These are phyloP conservation scores for Trichoderma koningiopsis DNA, from an alignment of 2,329 filamentous ascomycete genomes.

Conservation along the genomic window DNA sequence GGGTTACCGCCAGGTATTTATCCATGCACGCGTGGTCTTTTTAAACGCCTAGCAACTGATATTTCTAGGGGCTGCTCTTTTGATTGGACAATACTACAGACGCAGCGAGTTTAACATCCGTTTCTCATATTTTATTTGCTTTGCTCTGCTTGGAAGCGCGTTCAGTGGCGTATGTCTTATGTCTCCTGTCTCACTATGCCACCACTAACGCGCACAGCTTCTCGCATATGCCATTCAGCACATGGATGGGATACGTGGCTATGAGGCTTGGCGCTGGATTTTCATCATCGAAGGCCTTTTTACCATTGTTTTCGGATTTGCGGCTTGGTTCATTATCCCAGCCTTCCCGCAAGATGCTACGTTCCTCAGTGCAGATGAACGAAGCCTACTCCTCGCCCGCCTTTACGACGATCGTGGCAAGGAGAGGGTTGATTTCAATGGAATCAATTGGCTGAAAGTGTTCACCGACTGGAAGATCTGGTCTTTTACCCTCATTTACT, in stretches of 20 bases:
- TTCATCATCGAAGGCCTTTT: slow-evolving; percentile 51
- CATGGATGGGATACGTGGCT: slow-evolving; percentile 49
- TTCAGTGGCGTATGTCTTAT: background rate
- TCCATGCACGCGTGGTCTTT: background rate
- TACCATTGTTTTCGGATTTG: background rate
- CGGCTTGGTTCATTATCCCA: slow-evolving; percentile 5
- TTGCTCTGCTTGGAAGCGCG: slow-evolving; percentile 2
- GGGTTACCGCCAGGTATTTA: background rate
- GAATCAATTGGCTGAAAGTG: background rate
- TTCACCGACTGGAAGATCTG: slow-evolving; percentile 6
- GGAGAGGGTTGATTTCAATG: slow-evolving; percentile 3
- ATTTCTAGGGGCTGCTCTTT: background rate
- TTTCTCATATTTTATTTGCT: slow-evolving; percentile 10
- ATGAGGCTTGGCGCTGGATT: slow-evolving; percentile 52
- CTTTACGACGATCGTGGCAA: background rate
- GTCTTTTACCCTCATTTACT: slow-evolving; percentile 1
- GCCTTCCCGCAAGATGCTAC: background rate
- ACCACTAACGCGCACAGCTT: slow-evolving; percentile 22
- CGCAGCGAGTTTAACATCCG: slow-evolving; percentile 3
- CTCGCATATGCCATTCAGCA: slow-evolving; percentile 51
- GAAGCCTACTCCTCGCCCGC: background rate
- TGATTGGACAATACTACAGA: slow-evolving; percentile 2
- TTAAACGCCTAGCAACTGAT: background rate
- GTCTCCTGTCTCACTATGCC: background rate
- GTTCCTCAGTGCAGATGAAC: background rate